Base-by-base conservation (phyloP, 2,329 filamentous ascomycete species). In the Furcasterigmium sp. region DNA sequence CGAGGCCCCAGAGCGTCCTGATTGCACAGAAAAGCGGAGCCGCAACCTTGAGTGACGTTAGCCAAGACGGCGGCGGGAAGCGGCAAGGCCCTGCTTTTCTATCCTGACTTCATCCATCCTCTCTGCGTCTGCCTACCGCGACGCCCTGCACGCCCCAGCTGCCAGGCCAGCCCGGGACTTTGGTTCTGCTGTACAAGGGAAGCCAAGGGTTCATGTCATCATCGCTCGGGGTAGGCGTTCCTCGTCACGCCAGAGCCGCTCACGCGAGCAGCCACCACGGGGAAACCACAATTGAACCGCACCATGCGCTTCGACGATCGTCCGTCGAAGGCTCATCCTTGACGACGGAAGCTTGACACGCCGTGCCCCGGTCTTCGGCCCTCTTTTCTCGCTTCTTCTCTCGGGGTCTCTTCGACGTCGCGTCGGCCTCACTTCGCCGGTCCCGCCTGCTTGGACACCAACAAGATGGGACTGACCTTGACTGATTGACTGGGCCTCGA, bases 301-400 rank as follows among this genome's bases (percentile, higher is more conserved):
- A 11, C 14, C 13, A 9, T n/a, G 25, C 25, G 8, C 29, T 3
- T 32, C 3, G 17, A 32, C 29, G n/a, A n/a, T n/a, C n/a, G n/a
- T n/a, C n/a, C n/a, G n/a, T n/a, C n/a, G n/a, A n/a, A n/a, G n/a
- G n/a, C n/a, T n/a, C n/a, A n/a, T n/a, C n/a, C n/a, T n/a, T n/a
- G n/a, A n/a, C n/a, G n/a, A n/a, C n/a, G n/a, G 23, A 35, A 17
- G n/a, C 30, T 34, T n/a, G n/a, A n/a, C 4, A 5, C 17, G 14
- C 30, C 15, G n/a, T 17, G n/a, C 11, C 11, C n/a, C n/a, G n/a
- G n/a, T n/a, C n/a, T n/a, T n/a, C 8, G n/a, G 32, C 32, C 32
- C 32, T 17, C 15, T 35, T 35, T 35, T 35, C 32, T 35, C 32
- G 32, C 32, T 35, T n/a, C n/a, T 35, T 35, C 32, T 35, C 32